phyloP scores from a whole-genome alignment of 805 yeast genomes.

The Naumovozyma castellii region DNA sequence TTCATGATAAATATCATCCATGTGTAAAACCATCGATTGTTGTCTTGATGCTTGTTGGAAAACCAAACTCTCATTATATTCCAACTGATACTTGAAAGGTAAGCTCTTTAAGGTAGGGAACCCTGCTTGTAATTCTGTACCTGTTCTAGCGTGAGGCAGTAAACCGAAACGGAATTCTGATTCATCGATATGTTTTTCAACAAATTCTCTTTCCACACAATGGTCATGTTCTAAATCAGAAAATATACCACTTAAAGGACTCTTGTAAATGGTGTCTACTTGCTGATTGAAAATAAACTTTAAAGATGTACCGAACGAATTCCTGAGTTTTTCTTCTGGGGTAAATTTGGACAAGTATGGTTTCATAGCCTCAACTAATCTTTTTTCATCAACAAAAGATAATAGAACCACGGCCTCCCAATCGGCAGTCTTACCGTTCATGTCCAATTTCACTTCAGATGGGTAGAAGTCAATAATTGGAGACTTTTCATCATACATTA shows the following conservation, averaged over 20 bases:
- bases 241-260: constrained; percentile 72
- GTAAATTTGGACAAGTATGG: constrained; percentile 54
- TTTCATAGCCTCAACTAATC: constrained; percentile 62
- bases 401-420: constrained; percentile 97
- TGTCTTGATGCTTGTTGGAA: constrained; percentile 81
- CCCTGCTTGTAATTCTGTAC: constrained; percentile 71
- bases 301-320: constrained; percentile 62
- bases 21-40: constrained; percentile 63
- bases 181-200: constrained; percentile 39
- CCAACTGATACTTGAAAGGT: constrained; percentile 46
- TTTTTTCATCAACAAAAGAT: constrained; percentile 79
- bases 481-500: constrained; percentile 79
- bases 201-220: constrained; percentile 55
- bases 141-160: constrained; percentile 55
- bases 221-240: constrained; percentile 70
- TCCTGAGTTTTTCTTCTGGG: constrained; percentile 65
- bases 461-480: constrained; percentile 91
- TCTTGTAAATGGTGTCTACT: constrained; percentile 50
- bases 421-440: constrained; percentile 89
- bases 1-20: constrained; percentile 43
- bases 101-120: constrained; percentile 78
- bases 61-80: constrained; percentile 55
- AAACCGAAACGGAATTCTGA: constrained; percentile 44
- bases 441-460: constrained; percentile 72
- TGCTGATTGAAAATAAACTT: constrained; percentile 71